phyloP scores from a whole-genome alignment of 441 rosid species.

The Aleurites moluccanus region DNA sequence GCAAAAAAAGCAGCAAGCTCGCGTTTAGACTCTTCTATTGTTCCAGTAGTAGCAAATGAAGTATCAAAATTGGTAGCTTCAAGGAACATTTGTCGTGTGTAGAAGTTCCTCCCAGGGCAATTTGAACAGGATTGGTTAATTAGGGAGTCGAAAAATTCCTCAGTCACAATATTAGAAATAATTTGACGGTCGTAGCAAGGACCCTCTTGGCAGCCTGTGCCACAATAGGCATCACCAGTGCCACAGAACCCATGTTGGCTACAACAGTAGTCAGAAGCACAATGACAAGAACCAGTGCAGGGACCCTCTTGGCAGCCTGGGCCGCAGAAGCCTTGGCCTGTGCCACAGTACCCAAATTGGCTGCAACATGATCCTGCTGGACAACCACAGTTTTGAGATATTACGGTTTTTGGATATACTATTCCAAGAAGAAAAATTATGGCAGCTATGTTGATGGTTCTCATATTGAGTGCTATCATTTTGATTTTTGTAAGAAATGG shows the following conservation, averaged over 20 bases:
- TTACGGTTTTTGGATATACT: too few relatives aligned
- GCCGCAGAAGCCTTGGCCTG: too few relatives aligned
- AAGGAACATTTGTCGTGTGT: conserved; percentile 31
- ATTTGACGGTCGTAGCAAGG: conserved; percentile 15
- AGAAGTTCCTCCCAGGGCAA: conserved; percentile 42
- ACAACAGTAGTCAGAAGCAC: conserved; percentile 20
- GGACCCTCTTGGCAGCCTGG: too few relatives aligned
- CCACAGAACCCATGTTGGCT: conserved; percentile 43
- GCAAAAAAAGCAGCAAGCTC: conserved; percentile 52
- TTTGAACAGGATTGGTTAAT: conserved; percentile 24
- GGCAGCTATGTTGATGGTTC: too few relatives aligned
- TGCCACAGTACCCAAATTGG: too few relatives aligned
- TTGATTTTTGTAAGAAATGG: too few relatives aligned
- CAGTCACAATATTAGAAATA: conserved; percentile 23
- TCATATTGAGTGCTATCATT: too few relatives aligned
- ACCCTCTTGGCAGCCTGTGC: conserved; percentile 29
- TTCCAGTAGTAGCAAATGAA: conserved; percentile 26
- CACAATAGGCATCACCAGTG: conserved; percentile 22
- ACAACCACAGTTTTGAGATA: conserved; percentile 33
- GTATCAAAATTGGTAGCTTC: conserved; percentile 16
- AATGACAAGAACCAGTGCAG: too few relatives aligned
- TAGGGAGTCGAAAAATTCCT: conserved; percentile 32
- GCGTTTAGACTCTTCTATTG: conserved; percentile 34
- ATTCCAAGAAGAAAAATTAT: too few relatives aligned
- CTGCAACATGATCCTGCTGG: conserved; percentile 9